Evolutionary conservation across 495 filamentous ascomycete species (phyloP).

Genomic region (Saxispiralis lemnorum): DNA sequence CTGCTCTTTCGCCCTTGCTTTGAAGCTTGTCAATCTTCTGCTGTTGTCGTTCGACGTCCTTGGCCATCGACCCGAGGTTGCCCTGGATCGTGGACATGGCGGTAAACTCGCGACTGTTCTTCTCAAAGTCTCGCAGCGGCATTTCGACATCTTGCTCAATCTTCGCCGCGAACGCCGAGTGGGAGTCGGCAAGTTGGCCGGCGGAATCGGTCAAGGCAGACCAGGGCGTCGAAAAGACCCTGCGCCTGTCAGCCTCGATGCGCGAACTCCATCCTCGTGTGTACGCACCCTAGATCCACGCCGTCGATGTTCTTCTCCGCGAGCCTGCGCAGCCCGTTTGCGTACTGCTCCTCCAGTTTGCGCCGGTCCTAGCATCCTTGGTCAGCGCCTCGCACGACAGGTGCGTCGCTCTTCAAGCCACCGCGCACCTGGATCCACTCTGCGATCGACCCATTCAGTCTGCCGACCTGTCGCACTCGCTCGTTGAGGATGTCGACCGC

Average conservation of each 20-base stretch:
- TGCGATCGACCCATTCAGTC: slow-evolving; percentile 78
- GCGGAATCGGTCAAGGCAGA: slow-evolving; percentile 69
- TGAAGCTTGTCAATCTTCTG: slow-evolving; percentile 75
- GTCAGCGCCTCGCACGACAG: slow-evolving; percentile 2
- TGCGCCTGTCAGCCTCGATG: slow-evolving; percentile 46
- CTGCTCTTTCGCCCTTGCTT: slow-evolving; percentile 62
- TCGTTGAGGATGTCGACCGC: slow-evolving; percentile 73
- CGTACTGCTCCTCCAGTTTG: slow-evolving; percentile 81
- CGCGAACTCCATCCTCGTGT: not conserved
- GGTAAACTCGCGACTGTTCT: slow-evolving; percentile 63
- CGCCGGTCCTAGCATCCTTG: slow-evolving; percentile 56
- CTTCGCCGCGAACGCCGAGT: slow-evolving; percentile 62
- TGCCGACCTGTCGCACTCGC: slow-evolving; percentile 70
- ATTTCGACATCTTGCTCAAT: slow-evolving; percentile 85
- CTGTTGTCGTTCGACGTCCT: slow-evolving; percentile 65
- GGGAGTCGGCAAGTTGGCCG: slow-evolving; percentile 64
- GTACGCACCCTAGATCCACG: slow-evolving; percentile 13
- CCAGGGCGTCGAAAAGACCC: slow-evolving; percentile 85
- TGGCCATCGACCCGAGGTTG: slow-evolving; percentile 65
- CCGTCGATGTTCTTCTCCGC: slow-evolving; percentile 34
- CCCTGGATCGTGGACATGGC: slow-evolving; percentile 66
- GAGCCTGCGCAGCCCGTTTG: slow-evolving; percentile 65
- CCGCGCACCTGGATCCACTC: slow-evolving; percentile 83
- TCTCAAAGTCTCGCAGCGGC: slow-evolving; percentile 55
- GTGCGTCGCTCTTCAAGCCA: not conserved